A percentile compares a stretch with the other conserved stretches of the same genome.
Evolutionary conservation across 108 stramenopile genomes (phyloP).

Genomic region (Nitzschia sp.): DNA sequence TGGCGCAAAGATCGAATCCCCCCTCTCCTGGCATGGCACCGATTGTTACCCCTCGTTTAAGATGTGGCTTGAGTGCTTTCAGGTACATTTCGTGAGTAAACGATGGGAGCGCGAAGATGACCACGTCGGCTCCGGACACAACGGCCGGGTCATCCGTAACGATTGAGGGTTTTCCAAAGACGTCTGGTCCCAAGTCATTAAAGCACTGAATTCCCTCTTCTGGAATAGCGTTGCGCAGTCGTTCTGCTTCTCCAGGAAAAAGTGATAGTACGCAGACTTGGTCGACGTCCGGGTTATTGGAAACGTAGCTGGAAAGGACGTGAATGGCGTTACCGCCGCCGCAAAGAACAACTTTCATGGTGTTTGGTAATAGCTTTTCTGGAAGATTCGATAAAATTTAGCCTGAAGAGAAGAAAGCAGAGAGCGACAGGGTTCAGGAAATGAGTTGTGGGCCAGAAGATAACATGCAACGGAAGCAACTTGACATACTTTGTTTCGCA

Average conservation of each 20-base stretch:
- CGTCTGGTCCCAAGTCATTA: conserved; percentile 49
- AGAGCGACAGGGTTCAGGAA: too few relatives aligned
- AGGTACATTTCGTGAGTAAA: conserved; percentile 54
- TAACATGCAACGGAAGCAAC: too few relatives aligned
- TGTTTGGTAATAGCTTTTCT: too few relatives aligned
- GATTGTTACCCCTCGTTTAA: conserved; percentile 44
- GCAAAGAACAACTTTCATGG: conserved; percentile 47
- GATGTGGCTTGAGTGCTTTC: conserved; percentile 37
- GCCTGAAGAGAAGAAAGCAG: too few relatives aligned
- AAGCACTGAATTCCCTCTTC: conserved; percentile 43
- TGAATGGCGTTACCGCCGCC: conserved; percentile 64
- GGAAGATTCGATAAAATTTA: too few relatives aligned
- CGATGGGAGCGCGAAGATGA: conserved; percentile 51
- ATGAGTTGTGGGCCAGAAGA: too few relatives aligned
- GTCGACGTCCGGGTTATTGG: conserved; percentile 21
- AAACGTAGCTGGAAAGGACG: conserved; percentile 34
- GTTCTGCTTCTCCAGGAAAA: conserved; percentile 55
- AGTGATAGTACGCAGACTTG: conserved; percentile 38
- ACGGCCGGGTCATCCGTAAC: conserved; percentile 28
- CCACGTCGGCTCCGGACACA: conserved; percentile 32
- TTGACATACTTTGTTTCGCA: too few relatives aligned
- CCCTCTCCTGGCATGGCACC: conserved; percentile 63
- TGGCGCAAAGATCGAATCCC: conserved; percentile 51
- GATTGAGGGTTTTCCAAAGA: conserved; percentile 37
- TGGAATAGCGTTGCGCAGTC: conserved; percentile 38